phyloP scores from a whole-genome alignment of 1,284 basidiomycete species.

The Sporisorium reilianum region DNA sequence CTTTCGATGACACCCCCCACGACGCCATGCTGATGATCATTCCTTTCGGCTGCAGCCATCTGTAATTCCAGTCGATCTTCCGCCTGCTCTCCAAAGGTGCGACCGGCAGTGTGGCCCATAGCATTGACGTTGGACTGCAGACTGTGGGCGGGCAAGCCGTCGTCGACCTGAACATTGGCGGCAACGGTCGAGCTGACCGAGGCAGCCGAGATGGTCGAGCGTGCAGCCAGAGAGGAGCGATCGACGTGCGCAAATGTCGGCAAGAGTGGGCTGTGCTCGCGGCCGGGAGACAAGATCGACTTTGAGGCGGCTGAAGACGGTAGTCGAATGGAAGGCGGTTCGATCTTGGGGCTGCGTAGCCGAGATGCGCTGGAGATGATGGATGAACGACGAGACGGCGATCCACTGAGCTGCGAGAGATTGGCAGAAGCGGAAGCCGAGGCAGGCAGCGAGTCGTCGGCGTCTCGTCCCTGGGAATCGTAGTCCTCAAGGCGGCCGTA shows the following conservation, averaged over 20 bases:
- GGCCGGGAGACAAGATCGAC: slow-evolving; percentile 21
- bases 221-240: slow-evolving; percentile 20
- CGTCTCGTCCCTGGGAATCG: slow-evolving; percentile 2
- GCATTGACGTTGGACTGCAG: slow-evolving; percentile 43
- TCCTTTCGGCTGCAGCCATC: slow-evolving; percentile 48
- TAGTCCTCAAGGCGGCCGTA: slow-evolving; percentile 41
- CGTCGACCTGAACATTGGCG: slow-evolving; percentile 46
- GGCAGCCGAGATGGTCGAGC: slow-evolving; percentile 35
- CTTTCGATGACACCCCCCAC: slow-evolving; percentile 46
- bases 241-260: slow-evolving; percentile 22
- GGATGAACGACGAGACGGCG: slow-evolving; percentile 30
- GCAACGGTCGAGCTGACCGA: slow-evolving; percentile 34
- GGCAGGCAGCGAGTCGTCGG: slow-evolving; percentile 19
- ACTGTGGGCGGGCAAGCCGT: slow-evolving; percentile 21
- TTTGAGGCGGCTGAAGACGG: slow-evolving; percentile 15
- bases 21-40: slow-evolving; percentile 50
- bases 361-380: slow-evolving; percentile 19
- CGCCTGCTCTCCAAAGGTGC: slow-evolving; percentile 24
- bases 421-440: slow-evolving; percentile 33
- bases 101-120: slow-evolving; percentile 32
- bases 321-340: slow-evolving; percentile 28
- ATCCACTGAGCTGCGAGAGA: slow-evolving; percentile 17
- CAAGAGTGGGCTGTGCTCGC: slow-evolving; percentile 28
- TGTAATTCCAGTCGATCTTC: slow-evolving; percentile 44
- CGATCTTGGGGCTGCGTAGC: slow-evolving; percentile 34